Conservation (phyloP, 2,329 filamentous ascomycete species). For the Elsinoe ampelina region DNA sequence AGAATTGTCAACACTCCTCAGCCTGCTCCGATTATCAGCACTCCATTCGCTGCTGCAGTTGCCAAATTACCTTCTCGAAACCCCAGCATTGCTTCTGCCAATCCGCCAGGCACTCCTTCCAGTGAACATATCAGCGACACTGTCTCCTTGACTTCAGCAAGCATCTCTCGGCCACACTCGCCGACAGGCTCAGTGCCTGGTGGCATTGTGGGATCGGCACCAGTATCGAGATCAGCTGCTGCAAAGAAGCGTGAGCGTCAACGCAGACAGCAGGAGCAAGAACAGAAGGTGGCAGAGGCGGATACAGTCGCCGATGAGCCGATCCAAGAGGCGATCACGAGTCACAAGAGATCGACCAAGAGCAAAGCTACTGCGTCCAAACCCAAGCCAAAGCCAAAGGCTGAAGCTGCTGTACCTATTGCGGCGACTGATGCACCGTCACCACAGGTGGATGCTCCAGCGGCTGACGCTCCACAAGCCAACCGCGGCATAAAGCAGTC, state of each 20-base stretch:
- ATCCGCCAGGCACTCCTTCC: conserved; percentile 61
- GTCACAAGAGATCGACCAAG: conserved; percentile 78
- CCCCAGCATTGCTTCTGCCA: conserved; percentile 47
- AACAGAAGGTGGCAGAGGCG: conserved; percentile 37
- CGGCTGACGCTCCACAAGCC: conserved; percentile 15
- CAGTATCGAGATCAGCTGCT: conserved; percentile 33
- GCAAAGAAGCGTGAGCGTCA: conserved; percentile 28
- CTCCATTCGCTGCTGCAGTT: conserved; percentile 20
- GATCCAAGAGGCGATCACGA: conserved; percentile 61
- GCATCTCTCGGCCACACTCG: conserved; percentile 52
- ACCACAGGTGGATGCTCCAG: conserved; percentile 17
- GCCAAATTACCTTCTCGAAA: conserved; percentile 40
- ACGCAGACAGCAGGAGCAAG: conserved; percentile 27
- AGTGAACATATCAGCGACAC: conserved; percentile 71
- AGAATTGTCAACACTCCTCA: conserved; percentile 61
- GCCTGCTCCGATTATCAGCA: conserved; percentile 28
- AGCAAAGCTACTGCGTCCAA: conserved; percentile 38
- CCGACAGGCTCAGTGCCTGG: conserved; percentile 50
- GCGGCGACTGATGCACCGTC: conserved; percentile 17
- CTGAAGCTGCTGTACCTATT: conserved; percentile 17
- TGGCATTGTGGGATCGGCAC: conserved; percentile 51
- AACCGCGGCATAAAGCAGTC: conserved; percentile 17
- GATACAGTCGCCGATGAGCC: conserved; percentile 38
- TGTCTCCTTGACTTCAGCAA: conserved; percentile 63
- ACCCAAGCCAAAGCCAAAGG: conserved; percentile 18